These are phyloP conservation scores for Diospyros lotus DNA, from an alignment of 148 eudicot species.

Conservation along the genomic window DNA sequence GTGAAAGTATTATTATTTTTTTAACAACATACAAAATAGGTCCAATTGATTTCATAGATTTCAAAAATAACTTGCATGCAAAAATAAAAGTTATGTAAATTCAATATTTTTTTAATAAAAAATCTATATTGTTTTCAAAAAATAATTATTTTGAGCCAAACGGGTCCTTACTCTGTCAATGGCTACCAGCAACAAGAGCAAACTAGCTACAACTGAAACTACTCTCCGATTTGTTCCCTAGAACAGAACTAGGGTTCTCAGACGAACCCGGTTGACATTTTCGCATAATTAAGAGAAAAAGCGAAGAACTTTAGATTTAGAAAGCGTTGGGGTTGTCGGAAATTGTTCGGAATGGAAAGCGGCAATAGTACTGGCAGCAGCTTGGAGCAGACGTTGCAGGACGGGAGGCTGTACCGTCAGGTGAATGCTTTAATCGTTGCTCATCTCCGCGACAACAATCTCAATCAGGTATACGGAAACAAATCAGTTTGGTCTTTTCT, in stretches of 20 bases:
- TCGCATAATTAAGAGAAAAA: neutral
- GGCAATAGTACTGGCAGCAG: constrained; percentile 18
- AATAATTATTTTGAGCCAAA: too few relatives aligned
- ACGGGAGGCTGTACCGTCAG: constrained; percentile 65
- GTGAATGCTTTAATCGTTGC: constrained; percentile 67
- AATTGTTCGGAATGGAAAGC: constrained; percentile 19
- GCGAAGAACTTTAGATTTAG: neutral
- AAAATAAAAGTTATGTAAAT: too few relatives aligned
- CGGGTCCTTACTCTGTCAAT: too few relatives aligned
- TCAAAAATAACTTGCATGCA: too few relatives aligned
- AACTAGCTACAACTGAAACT: too few relatives aligned
- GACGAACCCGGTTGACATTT: neutral
- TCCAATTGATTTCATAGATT: too few relatives aligned
- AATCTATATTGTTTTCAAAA: too few relatives aligned
- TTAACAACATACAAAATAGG: too few relatives aligned
- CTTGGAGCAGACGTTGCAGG: constrained; percentile 65
- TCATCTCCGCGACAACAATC: constrained; percentile 77
- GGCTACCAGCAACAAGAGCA: too few relatives aligned
- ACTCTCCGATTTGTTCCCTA: neutral
- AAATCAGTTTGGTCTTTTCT: neutral
- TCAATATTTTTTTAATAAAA: too few relatives aligned
- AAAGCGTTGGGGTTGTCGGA: neutral
- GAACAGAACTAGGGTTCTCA: neutral
- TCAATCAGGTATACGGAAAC: constrained; percentile 44
- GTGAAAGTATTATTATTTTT: too few relatives aligned